phyloP scores from a whole-genome alignment of 495 filamentous ascomycete genomes.

The Penicillium subrubescens region DNA sequence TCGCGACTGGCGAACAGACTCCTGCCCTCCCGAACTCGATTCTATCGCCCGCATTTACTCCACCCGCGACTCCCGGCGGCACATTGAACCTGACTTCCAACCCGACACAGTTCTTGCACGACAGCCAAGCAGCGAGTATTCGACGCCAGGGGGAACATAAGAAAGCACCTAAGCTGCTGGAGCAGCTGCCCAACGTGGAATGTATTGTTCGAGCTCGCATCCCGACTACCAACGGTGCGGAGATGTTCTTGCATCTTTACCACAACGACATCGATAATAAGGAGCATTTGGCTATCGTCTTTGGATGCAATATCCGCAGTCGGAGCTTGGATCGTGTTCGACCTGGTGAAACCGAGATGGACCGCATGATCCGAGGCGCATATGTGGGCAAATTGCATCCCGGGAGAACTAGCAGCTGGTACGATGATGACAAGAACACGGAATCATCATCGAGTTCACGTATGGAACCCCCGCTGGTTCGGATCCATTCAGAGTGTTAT shows the following conservation, averaged over 20 bases:
- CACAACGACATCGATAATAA: constrained; percentile 90
- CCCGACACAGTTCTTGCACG: constrained; percentile 41
- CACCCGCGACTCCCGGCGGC: constrained; percentile 71
- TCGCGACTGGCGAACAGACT: constrained; percentile 31
- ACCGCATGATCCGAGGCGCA: constrained; percentile 92
- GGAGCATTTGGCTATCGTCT: constrained; percentile 98
- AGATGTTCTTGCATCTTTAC: constrained; percentile 98
- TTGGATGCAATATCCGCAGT: constrained; percentile 82
- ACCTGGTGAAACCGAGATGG: constrained; percentile 91
- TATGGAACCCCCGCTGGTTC: constrained; percentile 65
- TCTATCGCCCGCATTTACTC: constrained; percentile 77
- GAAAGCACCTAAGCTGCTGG: constrained; percentile 67
- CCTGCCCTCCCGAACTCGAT: constrained; percentile 54
- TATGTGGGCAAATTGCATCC: constrained; percentile 88
- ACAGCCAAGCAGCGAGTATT: constrained; percentile 30
- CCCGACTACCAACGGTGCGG: constrained; percentile 82
- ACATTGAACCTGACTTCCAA: constrained; percentile 47
- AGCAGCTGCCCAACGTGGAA: constrained; percentile 70
- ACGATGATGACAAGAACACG: constrained; percentile 38
- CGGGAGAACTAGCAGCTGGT: constrained; percentile 71
- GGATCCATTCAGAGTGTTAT: constrained; percentile 98
- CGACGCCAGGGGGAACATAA: constrained; percentile 42
- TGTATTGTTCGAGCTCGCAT: constrained; percentile 85
- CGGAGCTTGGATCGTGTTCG: constrained; percentile 74
- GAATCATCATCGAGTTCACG: constrained; percentile 18